Conservation (phyloP, 345 rosid genomes). For the Clausena lansium region DNA sequence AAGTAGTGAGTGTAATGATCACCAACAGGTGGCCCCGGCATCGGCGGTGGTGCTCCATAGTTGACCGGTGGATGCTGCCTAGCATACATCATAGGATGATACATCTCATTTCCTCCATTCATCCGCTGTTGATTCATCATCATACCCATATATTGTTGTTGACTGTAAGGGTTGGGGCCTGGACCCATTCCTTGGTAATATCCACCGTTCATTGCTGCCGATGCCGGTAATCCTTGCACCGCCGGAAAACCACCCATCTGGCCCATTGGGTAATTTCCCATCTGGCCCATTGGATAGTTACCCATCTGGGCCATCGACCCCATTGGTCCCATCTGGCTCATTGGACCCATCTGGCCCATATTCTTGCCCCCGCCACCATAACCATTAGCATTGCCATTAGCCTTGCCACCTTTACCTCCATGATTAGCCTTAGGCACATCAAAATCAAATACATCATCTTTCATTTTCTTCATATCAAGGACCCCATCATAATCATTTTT, state of each 20-base stretch:
- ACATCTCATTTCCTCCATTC: slow-evolving; percentile 67
- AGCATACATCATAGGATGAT: slow-evolving; percentile 81
- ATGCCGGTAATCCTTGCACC: slow-evolving; percentile 68
- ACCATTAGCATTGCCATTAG: slow-evolving; percentile 8
- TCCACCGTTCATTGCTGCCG: slow-evolving; percentile 48
- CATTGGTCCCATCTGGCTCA: slow-evolving; percentile 23
- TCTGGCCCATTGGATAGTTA: slow-evolving; percentile 31
- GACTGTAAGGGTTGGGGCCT: slow-evolving; percentile 48
- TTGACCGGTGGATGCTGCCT: slow-evolving; percentile 51
- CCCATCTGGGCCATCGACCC: slow-evolving; percentile 31
- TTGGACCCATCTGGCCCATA: slow-evolving; percentile 24
- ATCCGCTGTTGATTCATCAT: slow-evolving; percentile 60
- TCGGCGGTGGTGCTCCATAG: slow-evolving; percentile 55
- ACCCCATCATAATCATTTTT: slow-evolving; percentile 35
- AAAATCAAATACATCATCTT: slow-evolving; percentile 43
- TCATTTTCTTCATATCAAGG: slow-evolving; percentile 34
- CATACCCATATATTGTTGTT: slow-evolving; percentile 66
- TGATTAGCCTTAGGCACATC: slow-evolving; percentile 34
- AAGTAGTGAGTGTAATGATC: slow-evolving; percentile 70
- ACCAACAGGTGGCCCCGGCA: slow-evolving; percentile 41
- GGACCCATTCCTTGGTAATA: slow-evolving; percentile 49
- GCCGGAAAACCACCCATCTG: slow-evolving; percentile 39
- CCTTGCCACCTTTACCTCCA: slow-evolving; percentile 33
- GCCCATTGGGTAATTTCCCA: slow-evolving; percentile 32
- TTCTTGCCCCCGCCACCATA: slow-evolving; percentile 32